Base-by-base conservation (phyloP, 768 basidiomycete species). In the Scleroderma citrinum region DNA sequence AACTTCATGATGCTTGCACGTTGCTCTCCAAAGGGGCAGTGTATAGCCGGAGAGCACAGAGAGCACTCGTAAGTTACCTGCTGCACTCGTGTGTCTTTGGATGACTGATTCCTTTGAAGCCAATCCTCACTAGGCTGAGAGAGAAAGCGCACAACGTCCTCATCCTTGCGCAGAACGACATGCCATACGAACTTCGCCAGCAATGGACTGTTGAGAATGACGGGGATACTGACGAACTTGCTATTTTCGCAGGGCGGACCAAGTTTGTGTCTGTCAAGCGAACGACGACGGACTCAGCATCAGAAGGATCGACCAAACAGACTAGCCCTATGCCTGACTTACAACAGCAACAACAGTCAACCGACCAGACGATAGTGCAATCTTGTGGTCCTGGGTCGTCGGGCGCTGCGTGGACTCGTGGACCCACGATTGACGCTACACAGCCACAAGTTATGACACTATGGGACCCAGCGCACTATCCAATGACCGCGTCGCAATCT, bases 131-230 rank as follows among this genome's bases (percentile, higher is more conserved):
- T 3, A 80, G 72, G 48, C 68, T 87, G 17, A 74, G 72, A 12
- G 84, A 85, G 44, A 87, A 86, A 66, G 86, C 85, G 0, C 78
- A 76, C n/a, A 60, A 67, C 34, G 80, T 80, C 10, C 65, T 87
- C 2, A 66, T 71, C 8, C 54, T 68, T 1, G 76, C 72, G 10
- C 63, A 63, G 32, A 69, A 56, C 20, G 75, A 75, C 35, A 59
- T 69, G 7, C 46, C 61, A 0, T 56, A 63, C 8, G 40, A 45
- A 53, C 54, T 49, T 60, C 70, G 77, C 5, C 59, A 73, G 17
- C 63, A 73, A 3, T 82, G 80, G 82, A 70, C 65, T 32, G 65
- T 82, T 55, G 75, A 78, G 46, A 68, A 74, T 49, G 78, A 80
- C 43, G 73, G 73, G 11, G 70, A 66, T 1, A 82, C 61, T 17